Conservation (phyloP, 495 filamentous ascomycete genomes). For the Lasiosphaeris hirsuta region DNA sequence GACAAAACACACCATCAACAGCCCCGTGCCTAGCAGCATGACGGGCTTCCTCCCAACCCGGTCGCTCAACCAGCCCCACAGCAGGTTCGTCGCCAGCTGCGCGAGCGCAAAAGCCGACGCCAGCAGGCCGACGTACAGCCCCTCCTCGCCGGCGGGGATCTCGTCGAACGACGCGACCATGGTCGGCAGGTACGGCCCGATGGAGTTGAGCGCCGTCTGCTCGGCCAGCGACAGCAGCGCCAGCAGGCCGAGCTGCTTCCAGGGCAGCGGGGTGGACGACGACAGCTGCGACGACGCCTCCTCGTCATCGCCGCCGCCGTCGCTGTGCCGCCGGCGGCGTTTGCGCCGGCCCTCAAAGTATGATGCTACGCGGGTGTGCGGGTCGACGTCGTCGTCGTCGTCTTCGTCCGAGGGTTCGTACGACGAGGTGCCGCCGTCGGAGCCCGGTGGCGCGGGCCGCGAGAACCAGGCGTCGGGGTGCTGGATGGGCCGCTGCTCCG, state of each 20-base stretch:
- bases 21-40: slow-evolving; percentile 77
- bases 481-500: slow-evolving; percentile 19
- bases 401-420: slow-evolving; percentile 3
- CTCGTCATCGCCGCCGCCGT: background rate
- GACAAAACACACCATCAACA: slow-evolving; percentile 76
- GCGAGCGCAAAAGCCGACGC: slow-evolving; percentile 89
- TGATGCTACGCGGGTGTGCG: background rate
- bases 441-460: background rate
- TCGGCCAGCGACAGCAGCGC: slow-evolving; percentile 88
- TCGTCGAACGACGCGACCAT: slow-evolving; percentile 87
- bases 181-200: slow-evolving; percentile 90
- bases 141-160: slow-evolving; percentile 65
- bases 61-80: slow-evolving; percentile 93
- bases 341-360: slow-evolving; percentile 8
- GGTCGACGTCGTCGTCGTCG: slow-evolving; percentile 6
- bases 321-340: slow-evolving; percentile 13
- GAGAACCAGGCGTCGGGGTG: slow-evolving; percentile 4
- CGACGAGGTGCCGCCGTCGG: background rate
- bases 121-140: slow-evolving; percentile 85
- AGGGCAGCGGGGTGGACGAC: slow-evolving; percentile 71
- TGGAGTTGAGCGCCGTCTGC: slow-evolving; percentile 94
- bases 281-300: no score
- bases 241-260: slow-evolving; percentile 75
- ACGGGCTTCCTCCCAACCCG: slow-evolving; percentile 89
- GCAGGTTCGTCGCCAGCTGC: slow-evolving; percentile 85